These are phyloP conservation scores for Sarocladiaceae sp. DNA, from an alignment of 2,329 filamentous ascomycete genomes.

Conservation along the genomic window DNA sequence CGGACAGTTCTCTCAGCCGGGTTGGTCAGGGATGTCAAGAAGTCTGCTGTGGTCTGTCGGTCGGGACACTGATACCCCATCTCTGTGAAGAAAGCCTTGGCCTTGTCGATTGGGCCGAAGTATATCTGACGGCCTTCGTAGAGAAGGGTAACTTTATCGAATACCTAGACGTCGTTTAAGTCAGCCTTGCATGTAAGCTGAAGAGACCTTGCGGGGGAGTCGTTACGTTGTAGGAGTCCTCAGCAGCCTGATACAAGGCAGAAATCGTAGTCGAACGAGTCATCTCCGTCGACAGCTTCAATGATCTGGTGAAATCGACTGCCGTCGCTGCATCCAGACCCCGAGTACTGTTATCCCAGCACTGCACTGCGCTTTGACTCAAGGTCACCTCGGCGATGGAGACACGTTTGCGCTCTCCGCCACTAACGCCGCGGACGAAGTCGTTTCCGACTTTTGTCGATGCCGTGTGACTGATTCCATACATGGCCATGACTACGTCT, in stretches of 20 bases:
- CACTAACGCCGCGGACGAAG: constrained; percentile 45
- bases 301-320: constrained; percentile 52
- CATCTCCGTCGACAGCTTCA: constrained; percentile 49
- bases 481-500: constrained; percentile 51
- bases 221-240: constrained; percentile 2
- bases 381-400: constrained; percentile 59
- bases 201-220: too few species aligned
- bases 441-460: constrained; percentile 57
- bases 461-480: constrained; percentile 57
- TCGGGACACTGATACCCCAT: constrained; percentile 18
- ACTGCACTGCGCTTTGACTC: constrained; percentile 44
- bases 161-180: constrained; percentile 45
- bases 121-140: constrained; percentile 61
- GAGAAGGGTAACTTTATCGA: constrained; percentile 60
- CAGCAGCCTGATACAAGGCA: constrained; percentile 53
- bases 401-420: constrained; percentile 59
- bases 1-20: constrained; percentile 57
- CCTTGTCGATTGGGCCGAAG: constrained; percentile 50
- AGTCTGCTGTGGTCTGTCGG: constrained; percentile 61
- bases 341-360: constrained; percentile 61
- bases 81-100: constrained; percentile 52
- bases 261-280: constrained; percentile 27
- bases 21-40: constrained; percentile 64
- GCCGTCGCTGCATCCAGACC: constrained; percentile 57
- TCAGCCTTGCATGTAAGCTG: neutral